A percentile compares a stretch with the other conserved stretches of the same genome.
phyloP scores from a whole-genome alignment of 495 filamentous ascomycete genomes.

The Neurospora sp. region DNA sequence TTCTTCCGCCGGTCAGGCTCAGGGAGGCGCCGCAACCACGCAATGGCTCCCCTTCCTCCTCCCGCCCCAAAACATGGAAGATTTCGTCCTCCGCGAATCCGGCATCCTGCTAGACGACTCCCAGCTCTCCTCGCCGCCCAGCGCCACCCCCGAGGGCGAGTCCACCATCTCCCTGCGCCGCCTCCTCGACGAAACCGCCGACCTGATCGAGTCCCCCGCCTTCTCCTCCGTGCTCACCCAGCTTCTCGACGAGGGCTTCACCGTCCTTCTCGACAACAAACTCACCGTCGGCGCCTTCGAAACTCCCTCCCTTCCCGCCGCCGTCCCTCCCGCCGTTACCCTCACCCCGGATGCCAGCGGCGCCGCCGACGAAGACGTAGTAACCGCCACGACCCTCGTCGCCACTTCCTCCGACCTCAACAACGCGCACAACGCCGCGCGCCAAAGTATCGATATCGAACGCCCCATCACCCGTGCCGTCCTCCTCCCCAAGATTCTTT shows the following conservation, averaged over 20 bases:
- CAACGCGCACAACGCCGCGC: background rate
- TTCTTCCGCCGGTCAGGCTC: slow-evolving; percentile 49
- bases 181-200: slow-evolving; percentile 91
- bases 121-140: background rate
- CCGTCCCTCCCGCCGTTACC: slow-evolving; percentile 6
- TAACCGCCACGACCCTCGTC: background rate
- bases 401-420: background rate
- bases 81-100: slow-evolving; percentile 71
- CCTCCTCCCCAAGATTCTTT: slow-evolving; percentile 84
- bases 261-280: slow-evolving; percentile 67
- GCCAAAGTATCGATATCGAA: slow-evolving; percentile 25
- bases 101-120: slow-evolving; percentile 53
- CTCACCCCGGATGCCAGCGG: background rate
- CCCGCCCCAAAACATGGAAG: slow-evolving; percentile 66
- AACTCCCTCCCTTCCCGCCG: slow-evolving; percentile 35
- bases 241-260: slow-evolving; percentile 81
- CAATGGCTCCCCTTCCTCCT: slow-evolving; percentile 83
- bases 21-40: slow-evolving; percentile 24
- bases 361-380: background rate
- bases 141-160: slow-evolving; percentile 14
- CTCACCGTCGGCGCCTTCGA: slow-evolving; percentile 71
- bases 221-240: slow-evolving; percentile 76
- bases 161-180: slow-evolving; percentile 56
- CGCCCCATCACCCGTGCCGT: slow-evolving; percentile 42
- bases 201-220: slow-evolving; percentile 86